Evolutionary conservation across 305 asterid genomes (phyloP).

Genomic region (Plantago lanceolata): DNA sequence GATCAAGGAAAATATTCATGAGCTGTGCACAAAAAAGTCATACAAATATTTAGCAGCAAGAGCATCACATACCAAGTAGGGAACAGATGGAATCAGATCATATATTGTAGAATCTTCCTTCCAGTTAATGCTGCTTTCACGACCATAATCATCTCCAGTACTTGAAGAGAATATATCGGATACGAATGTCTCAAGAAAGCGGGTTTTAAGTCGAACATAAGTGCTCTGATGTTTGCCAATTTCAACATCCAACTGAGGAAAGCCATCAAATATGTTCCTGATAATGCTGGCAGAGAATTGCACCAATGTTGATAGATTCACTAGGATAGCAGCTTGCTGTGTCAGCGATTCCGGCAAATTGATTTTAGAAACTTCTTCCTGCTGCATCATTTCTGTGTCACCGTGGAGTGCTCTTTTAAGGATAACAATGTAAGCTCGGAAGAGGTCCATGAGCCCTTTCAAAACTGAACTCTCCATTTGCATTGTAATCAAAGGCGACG

Average conservation of each 20-base stretch:
- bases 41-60: slow-evolving; percentile 5
- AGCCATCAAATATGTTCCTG: slow-evolving; percentile 36
- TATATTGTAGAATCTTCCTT: slow-evolving; percentile 29
- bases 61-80: slow-evolving; percentile 50
- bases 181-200: slow-evolving; percentile 47
- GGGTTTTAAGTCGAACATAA: slow-evolving; percentile 34
- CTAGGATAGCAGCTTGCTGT: slow-evolving; percentile 51
- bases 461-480: slow-evolving; percentile 61
- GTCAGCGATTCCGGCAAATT: slow-evolving; percentile 36
- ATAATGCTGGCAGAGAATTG: slow-evolving; percentile 39
- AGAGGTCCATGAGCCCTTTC: slow-evolving; percentile 48
- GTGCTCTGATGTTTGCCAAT: slow-evolving; percentile 33
- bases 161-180: slow-evolving; percentile 40
- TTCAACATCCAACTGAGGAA: slow-evolving; percentile 43
- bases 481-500: slow-evolving; percentile 43
- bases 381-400: slow-evolving; percentile 25
- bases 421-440: slow-evolving; percentile 36
- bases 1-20: slow-evolving; percentile 25
- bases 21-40: neutral
- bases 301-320: slow-evolving; percentile 47
- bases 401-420: slow-evolving; percentile 47
- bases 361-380: slow-evolving; percentile 31
- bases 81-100: slow-evolving; percentile 47
- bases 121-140: slow-evolving; percentile 28
- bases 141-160: slow-evolving; percentile 29